Evolutionary conservation across 2,329 filamentous ascomycete species (phyloP).

Genomic region (Colletotrichum somersetense): DNA sequence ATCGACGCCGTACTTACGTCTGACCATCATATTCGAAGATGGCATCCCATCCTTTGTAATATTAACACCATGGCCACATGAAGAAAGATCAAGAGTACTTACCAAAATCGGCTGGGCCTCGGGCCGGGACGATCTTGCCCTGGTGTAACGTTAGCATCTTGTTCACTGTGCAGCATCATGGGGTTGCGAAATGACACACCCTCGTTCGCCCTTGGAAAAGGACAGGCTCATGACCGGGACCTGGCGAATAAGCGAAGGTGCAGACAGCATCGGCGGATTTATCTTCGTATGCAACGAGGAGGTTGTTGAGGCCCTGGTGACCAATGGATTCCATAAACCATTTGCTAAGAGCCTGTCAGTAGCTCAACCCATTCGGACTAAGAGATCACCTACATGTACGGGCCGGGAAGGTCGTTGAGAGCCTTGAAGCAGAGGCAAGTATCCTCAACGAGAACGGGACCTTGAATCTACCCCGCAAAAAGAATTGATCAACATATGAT

Average conservation of each 20-base stretch:
- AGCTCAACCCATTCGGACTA: neutral
- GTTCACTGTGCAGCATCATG: neutral
- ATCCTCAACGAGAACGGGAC: constrained; percentile 94
- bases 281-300: constrained; percentile 89
- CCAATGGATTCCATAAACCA: constrained; percentile 91
- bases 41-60: constrained; percentile 85
- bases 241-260: constrained; percentile 92
- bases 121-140: constrained; percentile 85
- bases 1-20: constrained; percentile 66
- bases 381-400: constrained; percentile 82
- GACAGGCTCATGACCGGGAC: constrained; percentile 84
- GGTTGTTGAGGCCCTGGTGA: constrained; percentile 87
- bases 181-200: constrained; percentile 59
- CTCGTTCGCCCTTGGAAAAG: constrained; percentile 93
- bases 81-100: constrained; percentile 50
- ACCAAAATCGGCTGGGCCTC: constrained; percentile 89
- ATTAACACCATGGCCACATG: constrained; percentile 34
- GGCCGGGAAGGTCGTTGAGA: constrained; percentile 89
- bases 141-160: constrained; percentile 44
- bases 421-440: constrained; percentile 95
- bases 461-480: constrained; percentile 71
- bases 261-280: constrained; percentile 94
- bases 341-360: constrained; percentile 72
- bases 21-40: constrained; percentile 94
- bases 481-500: neutral